Conservation (phyloP, 2,329 filamentous ascomycete genomes). For the Colletotrichum orbiculare region DNA sequence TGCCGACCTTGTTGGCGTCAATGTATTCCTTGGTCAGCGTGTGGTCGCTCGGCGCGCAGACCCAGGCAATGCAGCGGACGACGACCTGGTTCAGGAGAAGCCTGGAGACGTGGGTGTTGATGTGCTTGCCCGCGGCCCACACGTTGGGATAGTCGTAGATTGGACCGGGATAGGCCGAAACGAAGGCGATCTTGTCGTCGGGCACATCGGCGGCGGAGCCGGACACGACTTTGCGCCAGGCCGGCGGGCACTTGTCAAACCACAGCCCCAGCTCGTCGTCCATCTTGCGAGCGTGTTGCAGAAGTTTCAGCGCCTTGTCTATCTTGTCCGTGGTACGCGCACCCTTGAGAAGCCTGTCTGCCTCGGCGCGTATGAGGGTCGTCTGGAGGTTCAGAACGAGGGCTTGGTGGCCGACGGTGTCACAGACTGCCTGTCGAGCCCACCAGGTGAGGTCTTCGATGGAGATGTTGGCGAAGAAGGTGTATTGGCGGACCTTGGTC, state of each 20-base stretch:
- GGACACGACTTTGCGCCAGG: conserved; percentile 38
- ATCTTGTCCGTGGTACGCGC: conserved; percentile 38
- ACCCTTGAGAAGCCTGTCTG: conserved; percentile 38
- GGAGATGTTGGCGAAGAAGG: conserved; percentile 39
- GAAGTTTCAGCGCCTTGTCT: conserved; percentile 39
- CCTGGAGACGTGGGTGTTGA: conserved; percentile 40
- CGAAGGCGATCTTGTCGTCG: conserved; percentile 34
- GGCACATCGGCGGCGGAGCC: conserved; percentile 35
- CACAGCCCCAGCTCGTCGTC: conserved; percentile 38
- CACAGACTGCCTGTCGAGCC: conserved; percentile 39
- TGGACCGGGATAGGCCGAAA: conserved; percentile 38
- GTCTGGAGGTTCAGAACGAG: conserved; percentile 41
- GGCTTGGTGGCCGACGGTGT: conserved; percentile 40
- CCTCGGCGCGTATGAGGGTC: conserved; percentile 40
- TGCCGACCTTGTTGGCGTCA: conserved; percentile 37
- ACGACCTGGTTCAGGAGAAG: conserved; percentile 40
- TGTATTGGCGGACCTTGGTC: conserved; percentile 40
- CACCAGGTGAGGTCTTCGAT: conserved; percentile 40
- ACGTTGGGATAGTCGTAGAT: conserved; percentile 40
- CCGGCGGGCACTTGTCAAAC: conserved; percentile 38
- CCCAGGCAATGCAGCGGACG: conserved; percentile 40
- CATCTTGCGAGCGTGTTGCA: conserved; percentile 36
- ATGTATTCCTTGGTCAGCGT: conserved; percentile 39
- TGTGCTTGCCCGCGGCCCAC: conserved; percentile 41
- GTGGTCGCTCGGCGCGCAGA: conserved; percentile 39